Evolutionary conservation across 148 eudicot genomes (phyloP).

Genomic region (Dianthus caryophyllus): DNA sequence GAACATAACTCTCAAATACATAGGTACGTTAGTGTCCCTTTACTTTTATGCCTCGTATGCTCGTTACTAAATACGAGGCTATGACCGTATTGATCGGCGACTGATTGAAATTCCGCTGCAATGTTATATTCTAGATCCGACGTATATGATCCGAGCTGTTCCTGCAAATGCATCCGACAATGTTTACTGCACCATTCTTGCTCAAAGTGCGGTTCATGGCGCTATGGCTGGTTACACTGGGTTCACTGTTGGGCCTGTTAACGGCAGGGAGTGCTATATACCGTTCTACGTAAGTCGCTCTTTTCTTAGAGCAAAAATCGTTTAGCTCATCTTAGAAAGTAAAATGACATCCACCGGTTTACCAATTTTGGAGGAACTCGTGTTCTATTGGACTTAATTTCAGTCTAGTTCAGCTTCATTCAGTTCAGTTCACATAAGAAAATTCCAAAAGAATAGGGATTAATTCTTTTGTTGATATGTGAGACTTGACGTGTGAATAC

Average conservation of each 20-base stretch:
- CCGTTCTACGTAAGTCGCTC: slow-evolving; percentile 65
- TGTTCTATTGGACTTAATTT: no score
- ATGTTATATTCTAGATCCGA: slow-evolving; percentile 55
- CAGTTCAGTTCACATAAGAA: neutral
- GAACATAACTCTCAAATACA: slow-evolving; percentile 77
- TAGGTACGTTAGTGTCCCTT: slow-evolving; percentile 41
- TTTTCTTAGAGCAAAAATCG: neutral
- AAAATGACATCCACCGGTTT: no score
- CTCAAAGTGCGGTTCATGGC: slow-evolving; percentile 92
- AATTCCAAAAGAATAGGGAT: neutral
- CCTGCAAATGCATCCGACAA: slow-evolving; percentile 86
- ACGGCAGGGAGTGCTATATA: slow-evolving; percentile 72
- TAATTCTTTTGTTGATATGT: neutral
- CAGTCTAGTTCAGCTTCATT: no score
- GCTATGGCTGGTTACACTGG: slow-evolving; percentile 97
- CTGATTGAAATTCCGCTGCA: slow-evolving; percentile 1
- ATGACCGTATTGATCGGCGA: neutral
- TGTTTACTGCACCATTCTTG: slow-evolving; percentile 81
- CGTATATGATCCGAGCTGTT: slow-evolving; percentile 90
- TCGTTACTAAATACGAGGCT: neutral
- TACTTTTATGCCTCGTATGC: neutral
- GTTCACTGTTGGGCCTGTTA: slow-evolving; percentile 72
- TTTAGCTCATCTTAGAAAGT: no score
- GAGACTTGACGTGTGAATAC: neutral
- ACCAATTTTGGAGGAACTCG: neutral